Evolutionary conservation across 2,329 filamentous ascomycete species (phyloP), one percentile per base, ranked within the genome.

Genomic region (Epichloe aotearoae): DNA sequence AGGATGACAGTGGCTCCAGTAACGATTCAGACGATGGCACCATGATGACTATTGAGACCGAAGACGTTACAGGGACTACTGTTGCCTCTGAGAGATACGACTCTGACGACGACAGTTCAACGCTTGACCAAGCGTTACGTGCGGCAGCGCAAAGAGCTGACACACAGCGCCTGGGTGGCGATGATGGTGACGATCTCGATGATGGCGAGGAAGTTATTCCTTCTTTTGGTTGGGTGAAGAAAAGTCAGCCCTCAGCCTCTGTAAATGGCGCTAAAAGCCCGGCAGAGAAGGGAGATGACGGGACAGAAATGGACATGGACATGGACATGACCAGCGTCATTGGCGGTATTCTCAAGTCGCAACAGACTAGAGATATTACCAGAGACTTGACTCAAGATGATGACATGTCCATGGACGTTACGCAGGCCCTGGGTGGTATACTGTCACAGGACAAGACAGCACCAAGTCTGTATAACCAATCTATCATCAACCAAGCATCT

Each of bases 331-430:
- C 78, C 2, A 66, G 64, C 42, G 72, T 74, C 8, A 67, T 80
- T 43, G 79, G 79, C 4, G 70, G 74, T n/a, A 81, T 81, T 42
- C 60, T 76, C 39, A 65, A 62, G 54, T 23, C 72, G 48, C 61
- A 73, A 23, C 62, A 69, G 5, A 73, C 76, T 12, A 71, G 72
- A 12, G 63, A 66, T 15, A 39, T 43, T 11, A 58, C 63, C 3
- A 70, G 72, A 15, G 63, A 66, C 15, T 42, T 46, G 12, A 57
- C 63, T 4, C 70, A 75, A 23, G 75, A 77, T 19, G 77, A 80
- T 55, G 87, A 90, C 39, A 83, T 94, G 74, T 93, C 88, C 20
- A 96, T 97, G 91, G 91, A 97, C 59, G 87, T 96, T 7, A 96
- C 91, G 2, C 81, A 80, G 50, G 87, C 81, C 8, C 73, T 95